Evolutionary conservation across 2,329 filamentous ascomycete genomes (phyloP).

Genomic region (Ceratocystis harringtonii): DNA sequence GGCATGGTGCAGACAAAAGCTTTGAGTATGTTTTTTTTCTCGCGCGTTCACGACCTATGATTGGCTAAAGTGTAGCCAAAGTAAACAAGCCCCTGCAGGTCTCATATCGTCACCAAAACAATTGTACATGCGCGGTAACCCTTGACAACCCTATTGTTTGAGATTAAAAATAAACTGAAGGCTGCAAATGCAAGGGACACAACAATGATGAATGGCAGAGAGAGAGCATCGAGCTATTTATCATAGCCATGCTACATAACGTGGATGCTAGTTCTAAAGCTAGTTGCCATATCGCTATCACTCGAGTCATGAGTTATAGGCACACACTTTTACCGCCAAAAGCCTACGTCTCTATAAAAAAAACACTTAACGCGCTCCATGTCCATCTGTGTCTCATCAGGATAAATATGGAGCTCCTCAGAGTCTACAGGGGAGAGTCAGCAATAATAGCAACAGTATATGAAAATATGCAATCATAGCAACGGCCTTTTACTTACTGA

Average conservation of each 20-base stretch:
- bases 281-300: no score
- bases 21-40: constrained; percentile 7
- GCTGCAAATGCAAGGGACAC: background rate
- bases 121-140: no score
- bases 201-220: background rate
- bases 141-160: background rate
- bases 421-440: background rate
- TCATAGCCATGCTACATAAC: no score
- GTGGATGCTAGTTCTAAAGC: no score
- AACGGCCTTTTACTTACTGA: background rate
- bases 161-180: background rate
- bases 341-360: background rate
- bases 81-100: constrained; percentile 15
- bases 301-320: no score
- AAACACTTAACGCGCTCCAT: background rate
- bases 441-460: background rate
- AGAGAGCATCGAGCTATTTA: no score
- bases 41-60: constrained; percentile 8
- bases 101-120: constrained; percentile 4
- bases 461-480: constrained; percentile 5
- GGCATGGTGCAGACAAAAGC: background rate
- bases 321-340: background rate
- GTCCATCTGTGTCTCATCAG: background rate
- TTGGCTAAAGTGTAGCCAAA: constrained; percentile 6
- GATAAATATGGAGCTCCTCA: background rate